These are phyloP conservation scores for Apiotrichum veenhuisii DNA, from an alignment of 1,284 basidiomycete genomes.

Conservation along the genomic window DNA sequence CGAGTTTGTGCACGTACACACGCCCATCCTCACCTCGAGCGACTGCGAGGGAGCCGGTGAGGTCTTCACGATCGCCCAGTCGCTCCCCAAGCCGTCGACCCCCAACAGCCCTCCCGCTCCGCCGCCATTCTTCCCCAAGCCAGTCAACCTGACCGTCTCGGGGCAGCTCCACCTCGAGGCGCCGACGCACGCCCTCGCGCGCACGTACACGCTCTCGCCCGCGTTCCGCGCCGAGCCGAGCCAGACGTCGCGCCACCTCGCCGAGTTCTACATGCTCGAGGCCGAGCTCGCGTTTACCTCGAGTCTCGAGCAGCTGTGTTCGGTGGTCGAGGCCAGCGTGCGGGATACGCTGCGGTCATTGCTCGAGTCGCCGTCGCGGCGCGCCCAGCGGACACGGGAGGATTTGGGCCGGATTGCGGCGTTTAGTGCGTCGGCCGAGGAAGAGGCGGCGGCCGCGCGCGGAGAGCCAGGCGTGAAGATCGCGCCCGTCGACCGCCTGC, in stretches of 20 bases:
- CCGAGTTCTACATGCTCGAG: slow-evolving; percentile 99
- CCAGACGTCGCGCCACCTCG: slow-evolving; percentile 83
- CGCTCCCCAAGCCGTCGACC: slow-evolving; percentile 3
- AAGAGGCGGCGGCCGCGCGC: background rate
- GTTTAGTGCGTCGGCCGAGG: background rate
- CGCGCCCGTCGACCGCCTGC: background rate
- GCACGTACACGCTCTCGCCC: slow-evolving; percentile 87
- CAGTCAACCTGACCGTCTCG: slow-evolving; percentile 88
- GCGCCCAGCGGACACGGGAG: slow-evolving; percentile 23
- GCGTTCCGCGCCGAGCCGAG: slow-evolving; percentile 90
- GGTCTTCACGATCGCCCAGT: slow-evolving; percentile 64
- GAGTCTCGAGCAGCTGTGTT: slow-evolving; percentile 58
- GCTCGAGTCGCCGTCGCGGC: slow-evolving; percentile 11
- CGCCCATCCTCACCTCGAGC: slow-evolving; percentile 81
- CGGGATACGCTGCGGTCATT: slow-evolving; percentile 23
- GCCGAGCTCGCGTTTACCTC: slow-evolving; percentile 74
- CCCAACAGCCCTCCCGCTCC: slow-evolving; percentile 10
- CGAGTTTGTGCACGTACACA: slow-evolving; percentile 74
- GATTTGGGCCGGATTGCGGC: slow-evolving; percentile 24
- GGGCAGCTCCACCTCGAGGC: slow-evolving; percentile 95
- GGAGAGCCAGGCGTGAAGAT: background rate
- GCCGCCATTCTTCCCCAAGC: slow-evolving; percentile 39
- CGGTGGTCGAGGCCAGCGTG: slow-evolving; percentile 63
- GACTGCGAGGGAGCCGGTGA: slow-evolving; percentile 99
- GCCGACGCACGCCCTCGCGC: slow-evolving; percentile 67